Conservation (phyloP, 179 eudicot species). For the Gypsophila paniculata region DNA sequence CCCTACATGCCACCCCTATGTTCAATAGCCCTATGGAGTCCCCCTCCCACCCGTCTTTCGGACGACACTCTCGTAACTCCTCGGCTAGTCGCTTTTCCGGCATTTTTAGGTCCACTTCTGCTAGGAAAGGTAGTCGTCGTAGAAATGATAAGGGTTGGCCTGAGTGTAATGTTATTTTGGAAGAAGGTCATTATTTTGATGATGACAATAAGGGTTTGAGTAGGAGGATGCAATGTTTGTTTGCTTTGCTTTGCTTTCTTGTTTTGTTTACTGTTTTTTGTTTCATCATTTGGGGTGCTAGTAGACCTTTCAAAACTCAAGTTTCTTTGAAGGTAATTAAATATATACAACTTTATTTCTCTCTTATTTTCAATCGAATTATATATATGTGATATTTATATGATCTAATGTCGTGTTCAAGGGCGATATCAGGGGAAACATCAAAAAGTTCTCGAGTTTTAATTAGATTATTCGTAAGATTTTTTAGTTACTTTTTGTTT, state of each 20-base stretch:
- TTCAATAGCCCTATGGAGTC: conserved; percentile 81
- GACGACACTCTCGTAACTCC: conserved; percentile 87
- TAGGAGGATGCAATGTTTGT: conserved; percentile 48
- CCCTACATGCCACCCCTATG: conserved; percentile 75
- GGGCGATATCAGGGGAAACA: too few relatives aligned
- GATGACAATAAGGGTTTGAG: conserved; percentile 51
- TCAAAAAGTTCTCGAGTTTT: too few relatives aligned
- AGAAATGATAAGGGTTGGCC: conserved; percentile 95
- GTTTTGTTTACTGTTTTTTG: conserved; percentile 73
- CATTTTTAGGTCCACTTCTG: conserved; percentile 78
- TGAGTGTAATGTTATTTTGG: conserved; percentile 84
- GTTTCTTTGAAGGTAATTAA: conserved; percentile 68
- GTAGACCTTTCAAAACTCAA: conserved; percentile 64
- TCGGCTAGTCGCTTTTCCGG: conserved; percentile 88
- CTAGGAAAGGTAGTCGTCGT: conserved; percentile 47
- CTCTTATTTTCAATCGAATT: too few relatives aligned
- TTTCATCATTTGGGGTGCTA: conserved; percentile 93
- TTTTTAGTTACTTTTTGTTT: too few relatives aligned
- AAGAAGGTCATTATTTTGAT: conserved; percentile 78
- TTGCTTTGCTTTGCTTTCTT: conserved; percentile 54
- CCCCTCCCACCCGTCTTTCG: conserved; percentile 81
- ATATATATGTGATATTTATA: too few relatives aligned
- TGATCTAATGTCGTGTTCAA: too few relatives aligned
- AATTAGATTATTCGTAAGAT: too few relatives aligned
- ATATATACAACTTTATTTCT: background rate